Evolutionary conservation across 2,329 filamentous ascomycete genomes (phyloP).

Genomic region (Aspergillus eucalypticola): DNA sequence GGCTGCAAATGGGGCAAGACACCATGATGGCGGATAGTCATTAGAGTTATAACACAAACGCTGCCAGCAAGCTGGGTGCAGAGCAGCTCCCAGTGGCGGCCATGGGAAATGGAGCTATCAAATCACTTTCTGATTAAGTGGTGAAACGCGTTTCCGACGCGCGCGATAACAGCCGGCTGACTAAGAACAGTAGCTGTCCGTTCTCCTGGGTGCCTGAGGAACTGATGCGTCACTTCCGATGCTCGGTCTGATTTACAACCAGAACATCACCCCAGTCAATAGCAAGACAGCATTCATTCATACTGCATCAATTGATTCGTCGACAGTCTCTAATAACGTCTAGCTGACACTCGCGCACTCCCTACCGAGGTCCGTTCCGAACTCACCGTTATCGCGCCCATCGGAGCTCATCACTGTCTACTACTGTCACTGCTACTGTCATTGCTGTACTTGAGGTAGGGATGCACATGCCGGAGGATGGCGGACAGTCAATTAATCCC

Average conservation of each 20-base stretch:
- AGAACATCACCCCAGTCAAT: not conserved
- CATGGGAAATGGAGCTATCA: not conserved
- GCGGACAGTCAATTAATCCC: not conserved
- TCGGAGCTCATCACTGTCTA: not conserved
- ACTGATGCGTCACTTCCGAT: not conserved
- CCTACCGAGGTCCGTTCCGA: not conserved
- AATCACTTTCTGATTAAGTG: not conserved
- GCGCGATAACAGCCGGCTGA: slow-evolving; percentile 6
- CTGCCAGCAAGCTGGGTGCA: slow-evolving; percentile 4
- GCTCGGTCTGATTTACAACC: not conserved
- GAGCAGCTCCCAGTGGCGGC: slow-evolving; percentile 1
- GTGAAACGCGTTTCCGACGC: not conserved
- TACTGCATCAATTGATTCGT: not conserved
- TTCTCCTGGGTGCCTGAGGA: not conserved
- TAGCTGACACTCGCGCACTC: not conserved
- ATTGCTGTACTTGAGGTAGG: not conserved
- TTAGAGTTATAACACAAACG: not conserved
- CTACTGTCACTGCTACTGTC: not conserved
- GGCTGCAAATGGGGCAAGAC: slow-evolving; percentile 78
- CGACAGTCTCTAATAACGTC: no score
- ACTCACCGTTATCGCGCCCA: not conserved
- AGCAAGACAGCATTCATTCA: not conserved
- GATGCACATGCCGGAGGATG: not conserved
- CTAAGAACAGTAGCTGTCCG: not conserved
- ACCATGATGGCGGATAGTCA: slow-evolving; percentile 50